Conservation (phyloP, 495 filamentous ascomycete species). For the Aspergillus panamensis region DNA sequence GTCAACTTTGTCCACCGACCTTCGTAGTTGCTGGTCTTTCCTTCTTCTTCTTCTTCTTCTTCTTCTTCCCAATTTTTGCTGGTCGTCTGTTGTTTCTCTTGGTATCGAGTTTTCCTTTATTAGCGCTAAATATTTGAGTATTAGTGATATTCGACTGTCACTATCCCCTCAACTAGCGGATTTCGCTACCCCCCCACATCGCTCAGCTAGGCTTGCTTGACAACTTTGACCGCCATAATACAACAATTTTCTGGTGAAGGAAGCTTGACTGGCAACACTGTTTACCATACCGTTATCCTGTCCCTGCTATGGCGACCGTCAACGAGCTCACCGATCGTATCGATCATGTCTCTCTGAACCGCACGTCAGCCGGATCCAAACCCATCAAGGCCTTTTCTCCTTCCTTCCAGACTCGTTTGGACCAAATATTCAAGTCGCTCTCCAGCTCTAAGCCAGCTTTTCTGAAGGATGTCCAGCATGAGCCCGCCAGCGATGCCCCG, state of each 20-base stretch:
- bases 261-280: neutral
- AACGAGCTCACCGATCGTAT: slow-evolving; percentile 16
- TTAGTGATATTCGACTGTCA: too few relatives aligned
- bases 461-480: slow-evolving; percentile 28
- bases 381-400: slow-evolving; percentile 28
- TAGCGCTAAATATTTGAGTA: too few relatives aligned
- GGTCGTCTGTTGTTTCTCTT: too few relatives aligned
- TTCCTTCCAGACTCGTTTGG: slow-evolving; percentile 28
- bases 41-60: neutral
- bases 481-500: neutral
- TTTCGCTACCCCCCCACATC: too few relatives aligned
- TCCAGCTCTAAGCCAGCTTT: slow-evolving; percentile 21
- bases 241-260: neutral
- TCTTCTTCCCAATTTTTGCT: neutral
- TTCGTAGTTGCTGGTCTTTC: neutral
- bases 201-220: neutral
- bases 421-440: slow-evolving; percentile 33
- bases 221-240: neutral
- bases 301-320: slow-evolving; percentile 3
- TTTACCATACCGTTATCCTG: neutral
- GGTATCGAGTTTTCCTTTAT: too few relatives aligned
- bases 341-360: slow-evolving; percentile 12
- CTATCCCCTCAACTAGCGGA: too few relatives aligned
- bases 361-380: slow-evolving; percentile 5
- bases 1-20: neutral